Evolutionary conservation across 805 yeast species (phyloP).

Genomic region (Ascoidea rubescens): DNA sequence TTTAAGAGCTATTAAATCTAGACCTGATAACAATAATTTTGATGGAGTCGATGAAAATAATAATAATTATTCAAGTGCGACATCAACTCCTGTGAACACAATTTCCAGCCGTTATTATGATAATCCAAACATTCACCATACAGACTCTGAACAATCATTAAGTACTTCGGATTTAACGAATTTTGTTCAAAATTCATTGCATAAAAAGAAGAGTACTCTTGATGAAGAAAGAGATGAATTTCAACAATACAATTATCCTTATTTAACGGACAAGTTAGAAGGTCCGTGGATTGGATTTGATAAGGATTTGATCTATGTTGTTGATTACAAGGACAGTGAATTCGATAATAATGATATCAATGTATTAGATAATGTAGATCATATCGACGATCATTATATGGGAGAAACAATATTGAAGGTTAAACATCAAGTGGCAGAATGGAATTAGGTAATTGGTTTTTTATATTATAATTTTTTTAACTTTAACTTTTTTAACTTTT

Average conservation of each 20-base stretch:
- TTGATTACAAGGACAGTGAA: slow-evolving; percentile 13
- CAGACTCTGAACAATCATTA: slow-evolving; percentile 1
- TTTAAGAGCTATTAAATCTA: slow-evolving; percentile 35
- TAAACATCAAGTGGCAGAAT: slow-evolving; percentile 5
- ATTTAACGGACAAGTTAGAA: slow-evolving; percentile 22
- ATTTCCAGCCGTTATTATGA: background rate
- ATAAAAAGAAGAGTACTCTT: slow-evolving; percentile 25
- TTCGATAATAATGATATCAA: slow-evolving; percentile 5
- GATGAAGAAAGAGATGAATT: slow-evolving; percentile 32
- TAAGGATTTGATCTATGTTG: slow-evolving; percentile 25
- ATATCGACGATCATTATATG: slow-evolving; percentile 5
- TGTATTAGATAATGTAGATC: slow-evolving; percentile 3
- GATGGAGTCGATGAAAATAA: slow-evolving; percentile 1
- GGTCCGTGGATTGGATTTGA: slow-evolving; percentile 37
- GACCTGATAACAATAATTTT: background rate
- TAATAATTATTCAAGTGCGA: background rate
- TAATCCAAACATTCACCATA: background rate
- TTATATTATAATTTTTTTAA: background rate
- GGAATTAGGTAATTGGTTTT: slow-evolving; percentile 5
- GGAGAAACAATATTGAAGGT: slow-evolving; percentile 6
- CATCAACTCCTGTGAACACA: background rate
- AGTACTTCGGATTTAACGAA: slow-evolving; percentile 1
- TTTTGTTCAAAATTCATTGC: slow-evolving; percentile 2
- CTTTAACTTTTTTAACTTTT: background rate
- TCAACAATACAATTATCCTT: slow-evolving; percentile 27